Percentiles rank a stretch among this genome's conserved stretches.
Evolutionary conservation across 495 filamentous ascomycete genomes (phyloP).

Genomic region (Hypomontagnella submonticulosa): DNA sequence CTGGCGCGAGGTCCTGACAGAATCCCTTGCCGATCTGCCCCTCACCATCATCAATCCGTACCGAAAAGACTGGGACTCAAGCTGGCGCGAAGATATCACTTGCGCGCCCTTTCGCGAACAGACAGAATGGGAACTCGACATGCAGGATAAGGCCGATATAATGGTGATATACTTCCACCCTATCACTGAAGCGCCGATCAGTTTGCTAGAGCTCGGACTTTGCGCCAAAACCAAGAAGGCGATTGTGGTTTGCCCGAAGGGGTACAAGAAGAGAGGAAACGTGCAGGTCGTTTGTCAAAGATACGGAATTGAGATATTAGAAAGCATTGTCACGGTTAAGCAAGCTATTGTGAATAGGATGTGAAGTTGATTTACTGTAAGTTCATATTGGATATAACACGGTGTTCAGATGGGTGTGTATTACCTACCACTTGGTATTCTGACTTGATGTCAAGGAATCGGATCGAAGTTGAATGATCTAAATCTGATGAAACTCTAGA

Average conservation of each 20-base stretch:
- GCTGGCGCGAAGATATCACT: slow-evolving; percentile 59
- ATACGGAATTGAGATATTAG: slow-evolving; percentile 53
- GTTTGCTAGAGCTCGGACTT: slow-evolving; percentile 65
- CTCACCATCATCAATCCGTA: slow-evolving; percentile 70
- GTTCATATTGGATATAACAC: no score
- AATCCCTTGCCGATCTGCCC: slow-evolving; percentile 52
- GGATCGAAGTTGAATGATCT: no score
- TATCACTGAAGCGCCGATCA: slow-evolving; percentile 58
- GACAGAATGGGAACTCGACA: slow-evolving; percentile 69
- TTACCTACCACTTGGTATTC: slow-evolving; percentile 5
- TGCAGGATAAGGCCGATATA: slow-evolving; percentile 61
- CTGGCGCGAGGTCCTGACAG: slow-evolving; percentile 55
- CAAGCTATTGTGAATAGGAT: slow-evolving; percentile 42
- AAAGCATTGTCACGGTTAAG: slow-evolving; percentile 48
- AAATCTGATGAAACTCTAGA: no score
- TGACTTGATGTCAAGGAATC: background rate
- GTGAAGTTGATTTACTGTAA: slow-evolving; percentile 2
- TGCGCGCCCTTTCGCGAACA: slow-evolving; percentile 61
- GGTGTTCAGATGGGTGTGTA: no score
- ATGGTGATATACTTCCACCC: slow-evolving; percentile 67
- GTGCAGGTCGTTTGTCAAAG: slow-evolving; percentile 64
- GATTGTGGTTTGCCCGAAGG: slow-evolving; percentile 62
- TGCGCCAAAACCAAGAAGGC: slow-evolving; percentile 57
- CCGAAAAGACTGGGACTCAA: slow-evolving; percentile 64
- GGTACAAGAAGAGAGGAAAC: slow-evolving; percentile 67